Base-by-base conservation (phyloP, 192 early-diverging fungal genomes). In the Diversispora epigaea region DNA sequence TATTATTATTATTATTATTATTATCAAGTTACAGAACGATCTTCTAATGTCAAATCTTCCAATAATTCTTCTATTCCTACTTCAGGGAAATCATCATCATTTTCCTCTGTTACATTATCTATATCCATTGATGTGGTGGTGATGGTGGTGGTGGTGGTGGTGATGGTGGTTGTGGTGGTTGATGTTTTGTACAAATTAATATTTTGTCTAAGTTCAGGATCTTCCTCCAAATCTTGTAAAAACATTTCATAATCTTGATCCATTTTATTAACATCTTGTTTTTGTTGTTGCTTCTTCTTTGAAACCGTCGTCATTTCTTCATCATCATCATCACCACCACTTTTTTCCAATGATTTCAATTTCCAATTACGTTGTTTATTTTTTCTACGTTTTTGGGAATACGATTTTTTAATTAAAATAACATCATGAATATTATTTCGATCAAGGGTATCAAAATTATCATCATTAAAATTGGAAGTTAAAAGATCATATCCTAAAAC, bases 171-270 rank as follows among this genome's bases (percentile, higher is more conserved):
- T 0, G 2, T 32, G 25, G 81, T 12, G 19, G 66, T 75, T 17
- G 81, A 76, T 77, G 76, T 79, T 84, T 95, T 96, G 88, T 95
- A 99, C 56, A 99, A 86, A 76, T 99, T 97, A 76, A 99, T 84
- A 77, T 93, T 94, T 76, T 92, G 91, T 67, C 97, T 87, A 71
- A 98, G 88, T 84, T 99, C 97, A 39, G 94, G 87, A 86, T 99
- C 97, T 83, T 99, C 97, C 83, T 99, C 97, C 61, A 99, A 84
- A 84, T 99, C 97, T 77, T 95, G 90, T 91, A 98, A 84, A 86
- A 99, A 99, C 77, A 93, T 78, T 81, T 99, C 97, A 79, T 92
- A 93, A 83, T 99, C 97, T 55, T 91, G 81, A 67, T 97, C 95
- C 57, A 89, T 87, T 76, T 86, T 86, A 55, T 88, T 88, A 79